Conservation (phyloP, 306 rosid species). For the Citrullus mucosospermus region DNA sequence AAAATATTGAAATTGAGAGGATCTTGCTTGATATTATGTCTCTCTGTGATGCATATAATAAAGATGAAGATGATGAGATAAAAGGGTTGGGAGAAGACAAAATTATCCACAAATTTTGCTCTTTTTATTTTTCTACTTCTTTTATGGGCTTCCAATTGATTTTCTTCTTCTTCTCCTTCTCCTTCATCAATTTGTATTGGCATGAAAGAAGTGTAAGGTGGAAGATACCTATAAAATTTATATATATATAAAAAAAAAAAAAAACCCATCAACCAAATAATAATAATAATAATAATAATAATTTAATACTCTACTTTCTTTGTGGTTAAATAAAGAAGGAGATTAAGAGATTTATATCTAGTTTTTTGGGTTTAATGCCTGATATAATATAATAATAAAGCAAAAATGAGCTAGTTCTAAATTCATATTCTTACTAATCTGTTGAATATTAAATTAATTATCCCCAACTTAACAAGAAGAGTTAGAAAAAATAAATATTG, state of each 20-base stretch:
- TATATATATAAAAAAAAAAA: too few species aligned
- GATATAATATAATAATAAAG: too few species aligned
- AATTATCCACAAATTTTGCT: constrained; percentile 19
- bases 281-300: too few species aligned
- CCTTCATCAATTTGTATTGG: neutral
- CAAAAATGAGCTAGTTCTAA: too few species aligned
- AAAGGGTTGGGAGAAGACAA: constrained; percentile 40
- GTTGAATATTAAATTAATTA: too few species aligned
- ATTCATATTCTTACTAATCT: too few species aligned
- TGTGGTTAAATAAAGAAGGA: too few species aligned
- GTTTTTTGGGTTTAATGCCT: too few species aligned
- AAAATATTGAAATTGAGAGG: constrained; percentile 55
- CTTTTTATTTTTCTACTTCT: neutral
- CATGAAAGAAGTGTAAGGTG: constrained; percentile 29
- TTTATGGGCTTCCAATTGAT: neutral
- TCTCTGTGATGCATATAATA: constrained; percentile 52
- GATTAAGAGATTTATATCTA: too few species aligned
- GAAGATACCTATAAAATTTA: constrained; percentile 43
- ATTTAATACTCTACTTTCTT: too few species aligned
- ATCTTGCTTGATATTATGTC: constrained; percentile 40
- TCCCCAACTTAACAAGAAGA: too few species aligned
- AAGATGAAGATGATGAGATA: constrained; percentile 40
- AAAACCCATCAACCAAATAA: neutral
- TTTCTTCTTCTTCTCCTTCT: constrained; percentile 1
- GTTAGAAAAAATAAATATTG: too few species aligned